Conservation (phyloP, 2,329 filamentous ascomycete genomes). For the Microsporum ferrugineum region DNA sequence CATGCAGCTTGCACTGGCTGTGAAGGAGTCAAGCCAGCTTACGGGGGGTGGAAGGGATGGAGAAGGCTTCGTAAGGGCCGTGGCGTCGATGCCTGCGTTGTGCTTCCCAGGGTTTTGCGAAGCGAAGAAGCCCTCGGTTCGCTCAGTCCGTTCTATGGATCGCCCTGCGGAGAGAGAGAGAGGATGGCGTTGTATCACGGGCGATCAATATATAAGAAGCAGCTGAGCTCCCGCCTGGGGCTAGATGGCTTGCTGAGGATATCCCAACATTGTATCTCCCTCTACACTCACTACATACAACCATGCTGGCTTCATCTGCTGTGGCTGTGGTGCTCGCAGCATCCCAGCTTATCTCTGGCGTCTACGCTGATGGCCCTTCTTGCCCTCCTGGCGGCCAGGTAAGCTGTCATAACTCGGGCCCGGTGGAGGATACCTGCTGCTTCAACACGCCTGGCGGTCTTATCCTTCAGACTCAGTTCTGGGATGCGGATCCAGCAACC, state of each 20-base stretch:
- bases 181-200: not conserved
- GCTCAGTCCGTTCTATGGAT: not conserved
- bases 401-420: constrained; percentile 46
- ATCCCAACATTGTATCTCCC: not conserved
- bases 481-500: constrained; percentile 45
- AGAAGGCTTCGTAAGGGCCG: not conserved
- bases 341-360: constrained; percentile 1
- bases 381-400: constrained; percentile 32
- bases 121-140: not conserved
- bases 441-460: constrained; percentile 49
- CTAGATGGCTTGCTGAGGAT: not conserved
- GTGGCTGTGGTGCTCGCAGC: not conserved
- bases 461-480: constrained; percentile 49
- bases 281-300: not conserved
- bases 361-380: constrained; percentile 14
- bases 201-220: not conserved
- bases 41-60: not conserved
- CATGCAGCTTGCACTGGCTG: constrained; percentile 1
- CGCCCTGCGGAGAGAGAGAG: not conserved
- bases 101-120: not conserved
- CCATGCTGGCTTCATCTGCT: not conserved
- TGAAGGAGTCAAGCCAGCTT: not conserved
- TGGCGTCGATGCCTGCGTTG: not conserved
- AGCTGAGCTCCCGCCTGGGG: not conserved
- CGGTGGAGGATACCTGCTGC: constrained; percentile 43